phyloP scores from a whole-genome alignment of 108 stramenopile genomes.

The Nitzschia putrida region DNA sequence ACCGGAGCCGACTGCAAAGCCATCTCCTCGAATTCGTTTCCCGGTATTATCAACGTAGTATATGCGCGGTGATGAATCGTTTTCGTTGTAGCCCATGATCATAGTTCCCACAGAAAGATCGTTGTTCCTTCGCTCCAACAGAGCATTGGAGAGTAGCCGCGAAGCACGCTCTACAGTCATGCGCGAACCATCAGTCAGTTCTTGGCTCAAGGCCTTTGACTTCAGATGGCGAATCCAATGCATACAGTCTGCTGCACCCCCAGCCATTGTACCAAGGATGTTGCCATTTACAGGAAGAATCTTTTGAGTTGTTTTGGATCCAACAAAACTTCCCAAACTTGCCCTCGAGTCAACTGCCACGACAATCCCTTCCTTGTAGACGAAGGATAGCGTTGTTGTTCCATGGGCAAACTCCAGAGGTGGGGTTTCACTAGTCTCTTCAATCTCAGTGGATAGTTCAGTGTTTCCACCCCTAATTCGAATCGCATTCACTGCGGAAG shows the following conservation, averaged over 20 bases:
- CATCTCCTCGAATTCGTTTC: conserved; percentile 73
- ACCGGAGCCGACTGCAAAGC: conserved; percentile 86
- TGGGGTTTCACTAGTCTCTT: conserved; percentile 39
- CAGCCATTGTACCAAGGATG: conserved; percentile 89
- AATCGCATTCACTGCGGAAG: neutral
- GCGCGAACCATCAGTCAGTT: conserved; percentile 54
- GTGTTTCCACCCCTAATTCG: neutral
- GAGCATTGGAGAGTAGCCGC: conserved; percentile 60
- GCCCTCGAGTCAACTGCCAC: conserved; percentile 87
- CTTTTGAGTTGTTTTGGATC: conserved; percentile 83
- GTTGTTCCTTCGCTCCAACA: conserved; percentile 58
- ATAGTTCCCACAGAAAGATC: conserved; percentile 85
- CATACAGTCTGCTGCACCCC: conserved; percentile 86
- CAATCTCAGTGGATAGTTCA: neutral
- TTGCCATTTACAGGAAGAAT: conserved; percentile 79
- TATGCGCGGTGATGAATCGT: conserved; percentile 47
- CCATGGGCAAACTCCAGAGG: conserved; percentile 85
- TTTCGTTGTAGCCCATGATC: conserved; percentile 81
- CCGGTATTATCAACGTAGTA: conserved; percentile 87
- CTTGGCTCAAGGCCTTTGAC: conserved; percentile 66
- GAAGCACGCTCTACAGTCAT: conserved; percentile 81
- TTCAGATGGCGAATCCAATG: conserved; percentile 80
- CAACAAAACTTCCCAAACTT: conserved; percentile 88
- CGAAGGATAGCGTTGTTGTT: conserved; percentile 87
- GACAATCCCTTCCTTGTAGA: conserved; percentile 80